These are phyloP conservation scores for Calycina herbarum DNA, from an alignment of 2,329 filamentous ascomycete species.

Conservation along the genomic window DNA sequence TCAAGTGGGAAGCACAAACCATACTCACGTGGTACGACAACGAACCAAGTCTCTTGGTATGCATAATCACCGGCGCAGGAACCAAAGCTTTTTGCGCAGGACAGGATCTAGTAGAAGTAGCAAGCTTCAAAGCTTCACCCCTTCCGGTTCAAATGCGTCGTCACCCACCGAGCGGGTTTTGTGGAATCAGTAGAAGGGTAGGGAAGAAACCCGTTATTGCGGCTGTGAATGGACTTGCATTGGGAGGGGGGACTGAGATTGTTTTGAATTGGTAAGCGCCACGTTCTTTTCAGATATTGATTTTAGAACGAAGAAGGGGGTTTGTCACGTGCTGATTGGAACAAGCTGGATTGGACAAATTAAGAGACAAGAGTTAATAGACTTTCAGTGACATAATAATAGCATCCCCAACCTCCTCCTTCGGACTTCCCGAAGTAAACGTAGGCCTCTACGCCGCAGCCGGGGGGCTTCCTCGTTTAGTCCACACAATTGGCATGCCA, in stretches of 20 bases:
- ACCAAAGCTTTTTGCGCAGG: slow-evolving; percentile 66
- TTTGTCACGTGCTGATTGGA: no score
- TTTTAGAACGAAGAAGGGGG: no score
- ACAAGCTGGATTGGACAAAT: no score
- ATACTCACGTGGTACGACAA: slow-evolving; percentile 62
- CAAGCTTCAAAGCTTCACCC: slow-evolving; percentile 43
- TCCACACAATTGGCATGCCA: slow-evolving; percentile 63
- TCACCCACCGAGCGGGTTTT: slow-evolving; percentile 52
- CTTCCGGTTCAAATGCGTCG: slow-evolving; percentile 32
- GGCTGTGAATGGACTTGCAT: slow-evolving; percentile 74
- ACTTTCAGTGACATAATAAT: slow-evolving; percentile 63
- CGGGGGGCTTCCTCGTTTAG: slow-evolving; percentile 68
- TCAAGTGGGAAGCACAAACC: slow-evolving; percentile 12
- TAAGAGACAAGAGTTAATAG: background rate
- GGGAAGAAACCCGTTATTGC: slow-evolving; percentile 76
- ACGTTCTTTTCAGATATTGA: background rate
- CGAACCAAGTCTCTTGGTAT: slow-evolving; percentile 59
- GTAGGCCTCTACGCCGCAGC: slow-evolving; percentile 71
- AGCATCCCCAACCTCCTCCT: slow-evolving; percentile 58
- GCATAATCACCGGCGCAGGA: slow-evolving; percentile 63
- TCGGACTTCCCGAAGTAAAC: slow-evolving; percentile 70
- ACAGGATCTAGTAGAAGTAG: slow-evolving; percentile 64
- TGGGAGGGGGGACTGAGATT: slow-evolving; percentile 78
- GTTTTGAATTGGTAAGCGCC: slow-evolving; percentile 48
- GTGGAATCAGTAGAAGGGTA: slow-evolving; percentile 63